Conservation (phyloP, 495 filamentous ascomycete species). For the Trichodelitschia bisporula region DNA sequence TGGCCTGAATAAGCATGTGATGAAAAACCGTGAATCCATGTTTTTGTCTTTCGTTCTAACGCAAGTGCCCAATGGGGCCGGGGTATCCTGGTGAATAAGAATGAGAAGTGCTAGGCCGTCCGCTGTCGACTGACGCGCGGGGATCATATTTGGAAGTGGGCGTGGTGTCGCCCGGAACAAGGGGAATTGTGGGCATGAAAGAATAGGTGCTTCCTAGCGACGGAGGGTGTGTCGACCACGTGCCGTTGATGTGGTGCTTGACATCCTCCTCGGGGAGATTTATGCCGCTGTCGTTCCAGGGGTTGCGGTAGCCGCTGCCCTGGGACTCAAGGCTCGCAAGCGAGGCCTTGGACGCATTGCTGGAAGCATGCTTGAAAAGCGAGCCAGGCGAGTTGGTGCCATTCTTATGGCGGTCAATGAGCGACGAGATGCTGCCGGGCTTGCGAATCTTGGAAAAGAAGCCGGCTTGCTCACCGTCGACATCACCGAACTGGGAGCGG, state of each 20-base stretch:
- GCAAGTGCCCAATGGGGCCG: too few species aligned
- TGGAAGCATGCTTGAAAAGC: constrained; percentile 81
- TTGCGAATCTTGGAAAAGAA: constrained; percentile 77
- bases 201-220: constrained; percentile 10
- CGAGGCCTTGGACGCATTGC: constrained; percentile 83
- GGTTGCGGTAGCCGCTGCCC: constrained; percentile 78
- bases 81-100: too few species aligned
- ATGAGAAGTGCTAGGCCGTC: constrained; percentile 81
- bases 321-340: constrained; percentile 83
- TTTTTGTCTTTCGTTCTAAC: too few species aligned
- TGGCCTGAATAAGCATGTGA: too few species aligned
- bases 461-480: constrained; percentile 39
- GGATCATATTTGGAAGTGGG: constrained; percentile 15
- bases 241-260: constrained; percentile 19
- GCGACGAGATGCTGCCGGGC: constrained; percentile 76
- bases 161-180: constrained; percentile 10
- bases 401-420: constrained; percentile 78
- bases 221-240: constrained; percentile 11
- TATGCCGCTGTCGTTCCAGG: constrained; percentile 90
- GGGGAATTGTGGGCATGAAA: constrained; percentile 7
- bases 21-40: too few species aligned
- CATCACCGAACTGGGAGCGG: constrained; percentile 50
- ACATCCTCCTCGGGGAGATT: constrained; percentile 71
- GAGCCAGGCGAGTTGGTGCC: constrained; percentile 59
- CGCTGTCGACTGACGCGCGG: constrained; percentile 67